Base-by-base conservation (phyloP, 2,329 filamentous ascomycete species). In the Aureobasidium sp. region DNA sequence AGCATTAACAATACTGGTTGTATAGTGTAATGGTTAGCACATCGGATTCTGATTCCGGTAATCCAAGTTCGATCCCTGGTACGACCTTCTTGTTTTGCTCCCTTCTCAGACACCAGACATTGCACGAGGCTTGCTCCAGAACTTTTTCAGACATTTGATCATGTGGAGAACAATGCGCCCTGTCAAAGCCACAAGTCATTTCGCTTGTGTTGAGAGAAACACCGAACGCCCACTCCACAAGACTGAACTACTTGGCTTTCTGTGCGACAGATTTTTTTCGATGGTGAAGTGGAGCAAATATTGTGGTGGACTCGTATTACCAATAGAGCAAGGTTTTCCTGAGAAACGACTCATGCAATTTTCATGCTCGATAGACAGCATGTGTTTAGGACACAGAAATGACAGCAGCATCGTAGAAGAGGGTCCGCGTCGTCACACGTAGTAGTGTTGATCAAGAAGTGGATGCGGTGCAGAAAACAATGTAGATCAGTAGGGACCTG, bases 11-110 rank as follows among this genome's bases (percentile, higher is more conserved):
- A 43, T 13, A n/a, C n/a, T n/a, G 60, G 60, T 64, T 64, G 45
- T 64, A 64, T 64, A 53, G 60, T 64, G 60, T 64, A 64, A 64
- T 64, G 60, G 60, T 54, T 64, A 64, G 60, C 60, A 64, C 60
- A 64, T 53, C 47, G 50, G 60, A 64, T 64, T 64, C 60, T 64
- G 60, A 64, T 64, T 64, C 60, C 50, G 47, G 60, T 64, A 45
- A 64, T 64, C 60, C 60, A 38, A 50, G 60, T 64, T 64, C 60
- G 60, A 64, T 64, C 50, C 60, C 60, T 38, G 60, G 60, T 64
- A 64, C 45, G 60, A 64, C 60, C 60, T 64, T 36, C 8, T 51
- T 6, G 7, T 62, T 62, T 53, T 62, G 56, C 56, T 48, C n/a
- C 2, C 25, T 15, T 25, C 2, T 18, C 7, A 25, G 20, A 5